These are phyloP conservation scores for Coemansia sp. DNA, from an alignment of 192 early-diverging fungal species.

Conservation along the genomic window DNA sequence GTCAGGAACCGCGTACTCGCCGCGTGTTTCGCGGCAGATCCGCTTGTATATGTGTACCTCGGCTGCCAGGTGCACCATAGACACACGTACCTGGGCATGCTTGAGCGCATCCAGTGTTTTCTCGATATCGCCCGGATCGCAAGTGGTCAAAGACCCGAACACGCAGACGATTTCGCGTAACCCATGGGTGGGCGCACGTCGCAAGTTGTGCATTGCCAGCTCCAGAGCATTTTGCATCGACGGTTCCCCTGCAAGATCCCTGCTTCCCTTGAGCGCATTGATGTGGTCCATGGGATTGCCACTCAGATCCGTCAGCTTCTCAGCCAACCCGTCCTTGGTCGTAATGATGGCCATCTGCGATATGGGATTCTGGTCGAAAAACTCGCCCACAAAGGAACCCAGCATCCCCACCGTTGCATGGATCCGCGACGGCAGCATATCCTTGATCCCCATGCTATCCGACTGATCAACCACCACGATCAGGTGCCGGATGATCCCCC, in stretches of 20 bases:
- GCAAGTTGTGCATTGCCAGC: constrained; percentile 71
- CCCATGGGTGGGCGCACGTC: constrained; percentile 87
- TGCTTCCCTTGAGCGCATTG: constrained; percentile 62
- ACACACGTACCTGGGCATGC: constrained; percentile 73
- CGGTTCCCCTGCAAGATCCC: constrained; percentile 79
- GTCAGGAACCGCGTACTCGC: constrained; percentile 78
- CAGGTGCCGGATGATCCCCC: constrained; percentile 83
- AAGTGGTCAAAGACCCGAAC: constrained; percentile 85
- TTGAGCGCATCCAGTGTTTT: constrained; percentile 73
- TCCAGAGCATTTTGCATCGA: constrained; percentile 93
- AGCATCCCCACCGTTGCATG: constrained; percentile 68
- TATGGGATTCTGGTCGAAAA: constrained; percentile 95
- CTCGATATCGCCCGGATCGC: constrained; percentile 90
- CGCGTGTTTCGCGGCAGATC: constrained; percentile 75
- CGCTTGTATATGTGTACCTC: constrained; percentile 82
- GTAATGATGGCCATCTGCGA: constrained; percentile 81
- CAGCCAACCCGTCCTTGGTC: constrained; percentile 83
- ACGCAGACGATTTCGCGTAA: constrained; percentile 86
- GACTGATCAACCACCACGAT: constrained; percentile 83
- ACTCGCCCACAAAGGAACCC: constrained; percentile 81
- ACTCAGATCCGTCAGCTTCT: constrained; percentile 81
- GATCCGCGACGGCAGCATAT: constrained; percentile 78
- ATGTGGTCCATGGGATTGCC: constrained; percentile 87
- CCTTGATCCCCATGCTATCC: constrained; percentile 79
- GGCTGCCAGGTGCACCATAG: constrained; percentile 86